Base-by-base conservation (phyloP, 2,329 filamentous ascomycete genomes). In the Aspergillus fructus region DNA sequence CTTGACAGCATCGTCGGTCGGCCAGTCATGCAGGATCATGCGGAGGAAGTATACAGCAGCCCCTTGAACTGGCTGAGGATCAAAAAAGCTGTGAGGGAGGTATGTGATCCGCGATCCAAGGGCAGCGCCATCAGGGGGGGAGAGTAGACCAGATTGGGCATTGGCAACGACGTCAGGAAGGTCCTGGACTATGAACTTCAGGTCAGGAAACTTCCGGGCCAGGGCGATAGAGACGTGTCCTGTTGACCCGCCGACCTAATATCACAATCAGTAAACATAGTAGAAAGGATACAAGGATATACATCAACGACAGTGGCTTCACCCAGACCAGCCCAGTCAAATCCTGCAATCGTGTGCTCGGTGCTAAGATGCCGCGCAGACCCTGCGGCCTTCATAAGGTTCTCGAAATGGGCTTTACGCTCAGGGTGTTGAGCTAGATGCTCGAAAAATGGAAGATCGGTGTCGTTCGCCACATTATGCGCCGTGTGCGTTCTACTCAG, bases 161-260 rank as follows among this genome's bases (percentile, higher is more conserved):
- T 30, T 11, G 3, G 17, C 17, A 12, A 17, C 40, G 15, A 73
- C 72, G 27, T 76, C 66, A 11, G 9, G 72, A 66, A 81, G 70
- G 60, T 83, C 80, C 60, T 83, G 76, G 1, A 83, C 83, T 13
- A 85, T 70, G 65, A 85, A 85, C 46, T 74, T 76, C 62, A 85
- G n/a, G n/a, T n/a, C n/a, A n/a, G 75, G 75, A 70, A 80, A 84
- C 55, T 69, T 71, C 56, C 74, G 74, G 2, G 82, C 85, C 43
- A 87, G 71, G 3, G 79, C 81, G n/a, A 83, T 75, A 47, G 76
- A 80, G n/a, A 82, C 79, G 47, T 84, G 82, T 0, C 85, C 85
- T 52, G 82, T 81, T 17, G 80, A 83, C 2, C 85, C 85, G 9
- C 85, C 85, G 23, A 71, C 1, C 27, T 30, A 1, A 6, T 6